These are phyloP conservation scores for Coleophoma eucalyptorum DNA, from an alignment of 2,329 filamentous ascomycete genomes.

Conservation along the genomic window DNA sequence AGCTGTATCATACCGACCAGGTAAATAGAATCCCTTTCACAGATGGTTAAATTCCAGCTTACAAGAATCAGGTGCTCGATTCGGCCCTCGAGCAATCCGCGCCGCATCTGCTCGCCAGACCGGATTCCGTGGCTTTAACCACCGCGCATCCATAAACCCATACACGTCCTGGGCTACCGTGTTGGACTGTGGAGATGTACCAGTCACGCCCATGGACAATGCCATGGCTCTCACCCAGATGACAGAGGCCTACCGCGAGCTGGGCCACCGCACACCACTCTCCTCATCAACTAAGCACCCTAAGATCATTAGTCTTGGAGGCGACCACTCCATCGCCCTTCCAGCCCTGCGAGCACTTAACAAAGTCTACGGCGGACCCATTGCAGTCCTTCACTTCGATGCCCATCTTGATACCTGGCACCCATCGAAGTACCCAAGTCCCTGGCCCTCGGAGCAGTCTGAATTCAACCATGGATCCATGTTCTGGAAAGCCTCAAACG, in stretches of 20 bases:
- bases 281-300: conserved; percentile 17
- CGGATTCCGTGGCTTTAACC: conserved; percentile 76
- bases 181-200: conserved; percentile 88
- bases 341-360: conserved; percentile 65
- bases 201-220: conserved; percentile 84
- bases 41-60: neutral
- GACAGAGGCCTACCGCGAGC: conserved; percentile 38
- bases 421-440: conserved; percentile 67
- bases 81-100: conserved; percentile 84
- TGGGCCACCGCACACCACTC: conserved; percentile 18
- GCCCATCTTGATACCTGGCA: conserved; percentile 34
- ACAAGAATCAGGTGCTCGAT: conserved; percentile 57
- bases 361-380: conserved; percentile 54
- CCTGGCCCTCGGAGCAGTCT: conserved; percentile 67
- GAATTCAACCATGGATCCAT: conserved; percentile 87
- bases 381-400: conserved; percentile 74
- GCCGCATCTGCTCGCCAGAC: conserved; percentile 80
- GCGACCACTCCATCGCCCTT: conserved; percentile 69
- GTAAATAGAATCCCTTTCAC: conserved; percentile 32
- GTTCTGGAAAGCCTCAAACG: conserved; percentile 84
- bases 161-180: conserved; percentile 76
- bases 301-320: conserved; percentile 62
- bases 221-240: conserved; percentile 77
- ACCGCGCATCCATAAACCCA: conserved; percentile 77
- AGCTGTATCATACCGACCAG: conserved; percentile 65